These are phyloP conservation scores for Seminavis robusta DNA, from an alignment of 108 stramenopile genomes.

Conservation along the genomic window DNA sequence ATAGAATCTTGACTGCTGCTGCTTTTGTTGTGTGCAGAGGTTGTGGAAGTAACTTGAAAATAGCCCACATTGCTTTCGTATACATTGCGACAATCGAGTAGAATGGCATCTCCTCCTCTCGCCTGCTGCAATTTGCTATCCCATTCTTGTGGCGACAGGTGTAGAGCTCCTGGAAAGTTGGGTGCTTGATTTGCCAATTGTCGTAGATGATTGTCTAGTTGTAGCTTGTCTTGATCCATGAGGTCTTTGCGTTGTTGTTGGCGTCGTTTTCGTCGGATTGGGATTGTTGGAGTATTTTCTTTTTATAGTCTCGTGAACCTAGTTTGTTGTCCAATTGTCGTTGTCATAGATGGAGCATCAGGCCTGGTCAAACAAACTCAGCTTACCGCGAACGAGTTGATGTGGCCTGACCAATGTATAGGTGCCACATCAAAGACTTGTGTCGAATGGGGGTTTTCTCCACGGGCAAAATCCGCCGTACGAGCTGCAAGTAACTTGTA, in stretches of 20 bases:
- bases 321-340: too few relatives aligned
- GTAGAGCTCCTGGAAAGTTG: neutral
- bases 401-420: slow-evolving; percentile 53
- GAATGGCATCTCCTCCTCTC: slow-evolving; percentile 11
- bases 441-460: too few relatives aligned
- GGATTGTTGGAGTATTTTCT: too few relatives aligned
- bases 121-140: slow-evolving; percentile 34
- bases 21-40: too few relatives aligned
- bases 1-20: too few relatives aligned
- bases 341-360: slow-evolving; percentile 9
- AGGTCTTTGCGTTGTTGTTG: neutral
- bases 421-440: slow-evolving; percentile 75
- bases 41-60: slow-evolving; percentile 38
- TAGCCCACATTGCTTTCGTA: slow-evolving; percentile 75
- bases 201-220: neutral
- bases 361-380: slow-evolving; percentile 56
- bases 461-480: slow-evolving; percentile 46
- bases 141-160: slow-evolving; percentile 74
- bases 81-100: slow-evolving; percentile 76
- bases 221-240: neutral
- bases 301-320: too few relatives aligned
- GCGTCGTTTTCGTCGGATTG: slow-evolving; percentile 9
- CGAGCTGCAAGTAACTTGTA: slow-evolving; percentile 74
- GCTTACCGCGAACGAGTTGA: slow-evolving; percentile 63
- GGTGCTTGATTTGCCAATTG: neutral